A percentile compares a stretch with the other conserved stretches of the same genome.
These are phyloP conservation scores for Hypoxylon sp. DNA, from an alignment of 2,329 filamentous ascomycete genomes.

Conservation along the genomic window DNA sequence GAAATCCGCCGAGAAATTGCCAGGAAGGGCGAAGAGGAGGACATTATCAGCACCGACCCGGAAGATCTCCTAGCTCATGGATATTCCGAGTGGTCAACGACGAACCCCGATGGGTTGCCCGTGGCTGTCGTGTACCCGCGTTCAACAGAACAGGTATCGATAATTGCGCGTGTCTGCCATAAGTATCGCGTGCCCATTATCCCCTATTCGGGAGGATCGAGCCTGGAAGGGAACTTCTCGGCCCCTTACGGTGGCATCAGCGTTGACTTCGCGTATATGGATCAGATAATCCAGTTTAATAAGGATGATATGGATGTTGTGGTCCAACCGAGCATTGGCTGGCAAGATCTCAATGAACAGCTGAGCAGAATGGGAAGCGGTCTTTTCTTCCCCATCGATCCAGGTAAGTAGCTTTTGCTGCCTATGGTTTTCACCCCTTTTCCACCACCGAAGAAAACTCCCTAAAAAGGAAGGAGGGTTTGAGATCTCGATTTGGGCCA, in stretches of 20 bases:
- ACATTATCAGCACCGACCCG: constrained; percentile 72
- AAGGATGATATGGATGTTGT: constrained; percentile 93
- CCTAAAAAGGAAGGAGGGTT: background rate
- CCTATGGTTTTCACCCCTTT: background rate
- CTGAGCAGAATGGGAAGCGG: constrained; percentile 76
- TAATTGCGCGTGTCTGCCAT: constrained; percentile 76
- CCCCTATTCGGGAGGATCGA: constrained; percentile 87
- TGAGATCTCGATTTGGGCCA: background rate
- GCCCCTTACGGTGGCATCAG: constrained; percentile 88
- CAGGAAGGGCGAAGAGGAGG: constrained; percentile 55
- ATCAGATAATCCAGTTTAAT: constrained; percentile 82
- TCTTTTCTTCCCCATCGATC: constrained; percentile 92
- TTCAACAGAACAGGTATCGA: constrained; percentile 69
- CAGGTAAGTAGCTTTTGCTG: constrained; percentile 63
- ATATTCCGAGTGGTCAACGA: constrained; percentile 76
- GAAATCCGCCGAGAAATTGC: constrained; percentile 65
- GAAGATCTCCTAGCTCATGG: constrained; percentile 72
- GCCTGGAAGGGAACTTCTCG: constrained; percentile 90
- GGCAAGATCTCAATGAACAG: constrained; percentile 86
- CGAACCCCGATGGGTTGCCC: constrained; percentile 70
- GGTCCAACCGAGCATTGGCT: constrained; percentile 91
- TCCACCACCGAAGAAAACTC: background rate
- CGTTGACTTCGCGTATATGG: constrained; percentile 91
- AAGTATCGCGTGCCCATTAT: constrained; percentile 86
- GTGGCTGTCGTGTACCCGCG: constrained; percentile 75